Evolutionary conservation across 2,329 filamentous ascomycete species (phyloP), one percentile per base, ranked within the genome.

Genomic region (Botrytis cinerea): DNA sequence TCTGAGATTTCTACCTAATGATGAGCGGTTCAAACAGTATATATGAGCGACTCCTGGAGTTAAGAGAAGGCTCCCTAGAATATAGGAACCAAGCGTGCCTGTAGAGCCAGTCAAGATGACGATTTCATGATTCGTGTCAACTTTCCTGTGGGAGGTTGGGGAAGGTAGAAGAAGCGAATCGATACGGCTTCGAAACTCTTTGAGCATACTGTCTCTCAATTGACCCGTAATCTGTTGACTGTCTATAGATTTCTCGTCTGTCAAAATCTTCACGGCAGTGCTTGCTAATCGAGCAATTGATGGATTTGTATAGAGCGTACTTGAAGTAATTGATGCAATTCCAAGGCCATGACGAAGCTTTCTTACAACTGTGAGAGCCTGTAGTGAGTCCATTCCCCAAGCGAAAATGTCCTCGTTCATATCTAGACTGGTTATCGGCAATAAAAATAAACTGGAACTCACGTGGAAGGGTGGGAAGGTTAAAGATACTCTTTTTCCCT

Each of bases 401-500:
- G 35, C 25, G n/a, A 43, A 62, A 8, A 62, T 43, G 9, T 63
- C 61, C n/a, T 63, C 61, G 6, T 63, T 40, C 8, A 28, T 28
- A 28, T 40, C 61, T 28, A 63, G 8, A n/a, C 32, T 4, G 28
- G 28, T 4, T 0, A n/a, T 28, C 32, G 2, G 25, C 22, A 16
- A 59, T 9, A 12, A 14, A 7, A 20, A 28, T 16, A 22, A 35
- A 1, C 25, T 9, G 32, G 10, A 14, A 57, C 66, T 69, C 18
- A 69, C 66, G 54, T 69, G 66, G n/a, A 69, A 69, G 8, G 66
- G 51, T 22, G 48, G 66, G 12, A 69, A 69, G 4, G 66, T 57
- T 28, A 59, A n/a, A n/a, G 59, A 43, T 1, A 59, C 48, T 69
- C 66, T 35, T 32, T 69, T 69, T 0, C 51, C 32, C 38, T 61